These are phyloP conservation scores for Lachnellula occidentalis DNA, from an alignment of 2,329 filamentous ascomycete genomes.

Conservation along the genomic window DNA sequence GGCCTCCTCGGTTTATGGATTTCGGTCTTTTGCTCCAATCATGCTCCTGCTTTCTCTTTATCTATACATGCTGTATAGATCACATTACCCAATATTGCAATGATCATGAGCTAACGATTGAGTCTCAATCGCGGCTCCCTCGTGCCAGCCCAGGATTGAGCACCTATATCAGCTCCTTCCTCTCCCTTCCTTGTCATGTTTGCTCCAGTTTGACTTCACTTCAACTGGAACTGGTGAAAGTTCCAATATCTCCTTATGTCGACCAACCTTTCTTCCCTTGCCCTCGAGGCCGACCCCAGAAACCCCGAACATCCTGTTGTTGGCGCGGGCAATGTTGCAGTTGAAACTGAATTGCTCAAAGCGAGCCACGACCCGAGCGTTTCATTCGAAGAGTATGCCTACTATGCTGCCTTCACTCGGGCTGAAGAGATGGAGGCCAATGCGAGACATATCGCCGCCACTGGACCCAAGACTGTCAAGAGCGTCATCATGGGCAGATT, in stretches of 20 bases:
- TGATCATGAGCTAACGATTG: not conserved
- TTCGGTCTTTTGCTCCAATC: not conserved
- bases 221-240: not conserved
- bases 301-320: conserved; percentile 13
- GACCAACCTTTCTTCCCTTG: conserved; percentile 14
- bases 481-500: conserved; percentile 20
- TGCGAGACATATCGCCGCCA: conserved; percentile 12
- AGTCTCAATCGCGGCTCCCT: not conserved
- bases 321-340: conserved; percentile 3
- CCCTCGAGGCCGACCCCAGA: conserved; percentile 23
- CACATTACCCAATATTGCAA: too few species aligned
- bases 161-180: not conserved
- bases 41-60: not conserved
- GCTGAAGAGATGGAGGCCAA: conserved; percentile 28
- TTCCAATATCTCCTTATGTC: conserved; percentile 12
- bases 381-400: conserved; percentile 34
- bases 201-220: not conserved
- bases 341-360: conserved; percentile 16
- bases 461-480: conserved; percentile 19
- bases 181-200: not conserved
- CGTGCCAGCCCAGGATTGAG: not conserved
- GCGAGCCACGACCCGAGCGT: conserved; percentile 28
- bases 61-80: too few species aligned
- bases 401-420: conserved; percentile 32
- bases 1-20: not conserved